phyloP scores from a whole-genome alignment of 768 basidiomycete species.

The Mrakia hoshinonis region DNA sequence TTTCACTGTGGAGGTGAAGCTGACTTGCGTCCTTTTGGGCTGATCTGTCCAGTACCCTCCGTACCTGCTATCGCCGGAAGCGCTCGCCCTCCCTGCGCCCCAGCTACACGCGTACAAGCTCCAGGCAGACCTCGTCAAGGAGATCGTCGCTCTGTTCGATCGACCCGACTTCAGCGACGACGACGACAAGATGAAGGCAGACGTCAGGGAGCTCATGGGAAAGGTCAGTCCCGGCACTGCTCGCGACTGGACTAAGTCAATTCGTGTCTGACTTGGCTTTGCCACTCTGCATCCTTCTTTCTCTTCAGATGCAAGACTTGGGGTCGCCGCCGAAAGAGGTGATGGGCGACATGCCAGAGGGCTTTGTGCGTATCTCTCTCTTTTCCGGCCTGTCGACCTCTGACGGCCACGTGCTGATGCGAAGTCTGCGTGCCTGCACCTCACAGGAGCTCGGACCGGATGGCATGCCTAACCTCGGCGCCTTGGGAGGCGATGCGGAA shows the following conservation, averaged over 20 bases:
- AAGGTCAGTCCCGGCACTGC: slow-evolving; percentile 58
- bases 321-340: slow-evolving; percentile 72
- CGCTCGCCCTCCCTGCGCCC: slow-evolving; percentile 48
- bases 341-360: slow-evolving; percentile 66
- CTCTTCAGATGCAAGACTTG: slow-evolving; percentile 67
- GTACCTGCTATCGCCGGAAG: slow-evolving; percentile 55
- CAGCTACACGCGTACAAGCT: slow-evolving; percentile 58
- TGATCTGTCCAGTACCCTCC: slow-evolving; percentile 55
- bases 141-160: slow-evolving; percentile 61
- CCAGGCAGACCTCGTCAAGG: slow-evolving; percentile 52
- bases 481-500: slow-evolving; percentile 40
- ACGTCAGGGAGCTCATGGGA: slow-evolving; percentile 62
- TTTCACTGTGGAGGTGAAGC: too few species aligned
- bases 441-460: slow-evolving; percentile 48
- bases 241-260: too few species aligned
- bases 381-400: neutral
- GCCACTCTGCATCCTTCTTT: slow-evolving; percentile 6
- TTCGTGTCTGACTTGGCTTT: too few species aligned
- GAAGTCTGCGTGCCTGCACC: too few species aligned
- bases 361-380: slow-evolving; percentile 35
- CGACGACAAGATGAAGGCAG: slow-evolving; percentile 41
- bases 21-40: neutral
- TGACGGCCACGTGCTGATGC: neutral
- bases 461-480: slow-evolving; percentile 50
- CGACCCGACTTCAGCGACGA: slow-evolving; percentile 53